Conservation (phyloP, 139 green algal species). For the Picochlorum sp. region DNA sequence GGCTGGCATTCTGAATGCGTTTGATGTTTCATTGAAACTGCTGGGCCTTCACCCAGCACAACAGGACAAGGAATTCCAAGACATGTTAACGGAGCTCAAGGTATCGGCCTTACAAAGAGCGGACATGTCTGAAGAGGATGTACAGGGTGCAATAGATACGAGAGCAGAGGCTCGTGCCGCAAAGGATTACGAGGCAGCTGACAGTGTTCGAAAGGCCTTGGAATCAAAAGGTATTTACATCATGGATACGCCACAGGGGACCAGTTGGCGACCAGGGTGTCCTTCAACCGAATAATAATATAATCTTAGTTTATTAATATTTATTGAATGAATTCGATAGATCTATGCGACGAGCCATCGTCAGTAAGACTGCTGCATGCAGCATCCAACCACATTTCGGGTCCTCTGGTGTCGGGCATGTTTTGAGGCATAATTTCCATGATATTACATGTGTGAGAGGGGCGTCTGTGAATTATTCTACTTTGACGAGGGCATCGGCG, state of each 20-base stretch:
- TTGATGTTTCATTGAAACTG: conserved; percentile 35
- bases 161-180: conserved; percentile 34
- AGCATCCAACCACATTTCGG: too few species aligned
- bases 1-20: conserved; percentile 7
- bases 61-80: conserved; percentile 8
- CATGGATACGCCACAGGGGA: conserved; percentile 64
- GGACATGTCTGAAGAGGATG: conserved; percentile 56
- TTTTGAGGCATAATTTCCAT: too few species aligned
- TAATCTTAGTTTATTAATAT: conserved; percentile 1
- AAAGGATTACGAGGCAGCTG: conserved; percentile 75
- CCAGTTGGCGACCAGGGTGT: conserved; percentile 50
- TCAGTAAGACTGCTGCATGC: too few species aligned
- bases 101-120: conserved; percentile 56
- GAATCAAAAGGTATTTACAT: conserved; percentile 55
- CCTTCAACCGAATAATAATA: neutral
- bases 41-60: conserved; percentile 12
- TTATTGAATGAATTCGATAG: too few species aligned
- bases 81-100: conserved; percentile 41
- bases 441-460: too few species aligned
- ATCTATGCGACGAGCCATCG: too few species aligned
- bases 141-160: conserved; percentile 43
- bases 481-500: neutral
- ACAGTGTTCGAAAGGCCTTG: conserved; percentile 50
- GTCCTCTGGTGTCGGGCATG: too few species aligned
- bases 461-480: too few species aligned